Base-by-base conservation (phyloP, 2,329 filamentous ascomycete genomes). In the Arthrobotrys entomopaga region DNA sequence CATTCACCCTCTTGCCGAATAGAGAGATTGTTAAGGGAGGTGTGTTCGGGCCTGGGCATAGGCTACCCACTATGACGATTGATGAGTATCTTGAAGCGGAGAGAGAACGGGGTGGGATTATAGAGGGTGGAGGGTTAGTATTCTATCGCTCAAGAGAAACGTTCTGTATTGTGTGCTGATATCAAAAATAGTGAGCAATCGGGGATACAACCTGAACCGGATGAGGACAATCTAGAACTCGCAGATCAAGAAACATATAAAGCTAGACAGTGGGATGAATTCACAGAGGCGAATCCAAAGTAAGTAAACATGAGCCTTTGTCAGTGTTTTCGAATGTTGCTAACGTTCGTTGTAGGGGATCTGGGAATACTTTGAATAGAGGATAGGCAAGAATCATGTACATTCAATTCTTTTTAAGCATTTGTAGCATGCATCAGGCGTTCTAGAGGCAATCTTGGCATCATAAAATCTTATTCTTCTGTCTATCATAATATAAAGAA, bases 11-110 rank as follows among this genome's bases (percentile, higher is more conserved):
- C 20, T 85, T 96, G 3, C 89, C 90, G 71, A 90, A 86, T 77
- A 87, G 95, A 42, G 88, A 92, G 75, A 89, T 92, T 75, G 82
- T 97, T 71, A 87, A 89, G 73, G 85, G 89, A 70, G 90, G 90
- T 1, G 94, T 99, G 0, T 99, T 99, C 82, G 87, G 91, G 65
- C 88, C 92, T 0, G 92, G 95, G 6, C 95, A 99, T 81, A 97
- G 92, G 82, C 83, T 99, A 70, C 95, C 95, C 0, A 98, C 95
- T 2, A 98, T 99, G 95, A 91, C 88, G 0, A 97, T 99, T 75
- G 95, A 99, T 78, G 95, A 99, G 83, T 99, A 98, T 80, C 84
- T 99, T 15, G 95, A 96, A 60, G 94, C 98, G 82, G 95, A 98
- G 83, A 87, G 87, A 79, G 86, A 87, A 77, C 85, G 91, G 76